Evolutionary conservation across 2,329 filamentous ascomycete species (phyloP), one percentile per base, ranked within the genome.

Genomic region (Exutisphaerella laricina): DNA sequence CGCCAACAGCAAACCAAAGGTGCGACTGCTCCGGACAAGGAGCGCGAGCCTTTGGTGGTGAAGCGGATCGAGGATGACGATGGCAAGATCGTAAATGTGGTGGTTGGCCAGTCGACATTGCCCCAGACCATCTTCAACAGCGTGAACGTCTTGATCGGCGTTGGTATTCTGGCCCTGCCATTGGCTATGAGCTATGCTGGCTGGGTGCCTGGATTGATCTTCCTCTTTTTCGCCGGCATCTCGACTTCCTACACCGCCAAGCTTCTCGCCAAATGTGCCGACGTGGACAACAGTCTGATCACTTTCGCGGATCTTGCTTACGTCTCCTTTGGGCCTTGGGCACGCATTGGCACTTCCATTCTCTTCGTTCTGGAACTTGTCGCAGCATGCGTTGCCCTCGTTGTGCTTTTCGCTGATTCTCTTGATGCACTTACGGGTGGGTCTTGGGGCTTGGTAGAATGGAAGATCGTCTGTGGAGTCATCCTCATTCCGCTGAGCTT

Each of bases 61-160:
- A 90, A 88, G 68, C 85, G 89, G 64, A 77, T 95, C 9, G 85
- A 94, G 61, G 85, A 92, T 51, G 73, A 78, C 56, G 88, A 92
- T 53, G 88, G 92, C 30, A 88, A 84, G 59, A 78, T 90, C 35
- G 79, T 95, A 43, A 78, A 90, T 55, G 78, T 90, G 2, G 82
- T 95, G 2, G 84, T 94, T 49, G 90, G 90, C 28, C 88, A 94
- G 68, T 94, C 88, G n/a, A 98, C 90, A 1, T 73, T 97, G 12
- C 88, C 88, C 0, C 90, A 97, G 69, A 97, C 90, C 5, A 78
- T 96, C 49, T 94, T 97, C 73, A 98, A 98, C 67, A 94, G 88
- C 3, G 90, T 90, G 62, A 95, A 95, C 54, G 87, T 94, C 38
- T 70, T 96, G 46, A 90, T 96, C 48, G 89, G 89, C 12, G 83